These are phyloP conservation scores for Fusarium continuum DNA, from an alignment of 2,329 filamentous ascomycete genomes.

Conservation along the genomic window DNA sequence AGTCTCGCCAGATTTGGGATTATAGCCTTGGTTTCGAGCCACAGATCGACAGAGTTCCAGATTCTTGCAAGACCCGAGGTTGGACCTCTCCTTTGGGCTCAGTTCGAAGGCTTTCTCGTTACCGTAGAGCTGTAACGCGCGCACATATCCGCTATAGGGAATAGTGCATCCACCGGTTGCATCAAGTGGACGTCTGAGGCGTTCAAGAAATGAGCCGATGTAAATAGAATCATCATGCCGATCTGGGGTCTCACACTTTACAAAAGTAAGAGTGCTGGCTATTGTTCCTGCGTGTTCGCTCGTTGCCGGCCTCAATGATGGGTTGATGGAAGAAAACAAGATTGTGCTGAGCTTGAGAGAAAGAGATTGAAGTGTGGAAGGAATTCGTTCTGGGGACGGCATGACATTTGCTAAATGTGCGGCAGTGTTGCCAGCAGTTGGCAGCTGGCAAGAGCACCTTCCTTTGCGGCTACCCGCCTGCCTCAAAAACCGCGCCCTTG, in stretches of 20 bases:
- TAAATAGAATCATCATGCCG: background rate
- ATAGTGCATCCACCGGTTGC: background rate
- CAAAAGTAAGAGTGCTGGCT: background rate
- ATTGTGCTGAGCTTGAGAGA: background rate
- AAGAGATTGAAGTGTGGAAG: background rate
- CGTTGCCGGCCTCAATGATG: too few species aligned
- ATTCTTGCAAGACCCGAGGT: conserved; percentile 1
- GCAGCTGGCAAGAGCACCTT: background rate
- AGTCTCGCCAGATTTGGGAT: background rate
- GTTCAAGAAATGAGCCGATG: background rate
- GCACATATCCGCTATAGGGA: conserved; percentile 13
- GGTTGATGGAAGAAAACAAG: too few species aligned
- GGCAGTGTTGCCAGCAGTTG: background rate
- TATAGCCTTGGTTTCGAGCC: conserved; percentile 6
- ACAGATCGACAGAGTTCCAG: background rate
- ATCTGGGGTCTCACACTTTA: conserved; percentile 1
- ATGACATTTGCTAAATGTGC: background rate
- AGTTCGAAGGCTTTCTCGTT: conserved; percentile 9
- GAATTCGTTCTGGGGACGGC: background rate
- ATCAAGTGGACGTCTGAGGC: background rate
- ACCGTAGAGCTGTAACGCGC: conserved; percentile 18
- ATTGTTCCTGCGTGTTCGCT: too few species aligned
- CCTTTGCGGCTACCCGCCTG: too few species aligned
- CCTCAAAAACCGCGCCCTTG: too few species aligned
- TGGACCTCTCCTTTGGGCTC: background rate